Evolutionary conservation across 495 filamentous ascomycete species (phyloP).

Genomic region (Neurospora sp.): DNA sequence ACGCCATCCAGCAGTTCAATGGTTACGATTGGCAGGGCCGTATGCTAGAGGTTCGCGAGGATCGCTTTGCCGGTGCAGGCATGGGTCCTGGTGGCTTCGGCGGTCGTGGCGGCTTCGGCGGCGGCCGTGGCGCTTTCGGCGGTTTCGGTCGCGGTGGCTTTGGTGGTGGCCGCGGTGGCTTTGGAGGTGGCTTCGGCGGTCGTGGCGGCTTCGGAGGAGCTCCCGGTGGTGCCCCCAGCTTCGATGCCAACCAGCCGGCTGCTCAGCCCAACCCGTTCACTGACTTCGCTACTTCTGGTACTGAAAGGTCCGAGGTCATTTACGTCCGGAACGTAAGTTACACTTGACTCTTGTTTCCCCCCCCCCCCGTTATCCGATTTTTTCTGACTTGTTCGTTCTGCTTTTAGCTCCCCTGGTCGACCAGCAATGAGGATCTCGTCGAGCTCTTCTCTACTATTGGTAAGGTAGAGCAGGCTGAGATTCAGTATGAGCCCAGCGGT

Average conservation of each 20-base stretch:
- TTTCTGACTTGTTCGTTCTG: constrained; percentile 12
- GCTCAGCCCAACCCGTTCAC: constrained; percentile 91
- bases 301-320: constrained; percentile 73
- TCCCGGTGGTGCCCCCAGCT: constrained; percentile 28
- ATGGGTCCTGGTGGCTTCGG: constrained; percentile 45
- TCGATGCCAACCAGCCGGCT: constrained; percentile 33
- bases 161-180: constrained; percentile 22
- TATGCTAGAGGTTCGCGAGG: constrained; percentile 86
- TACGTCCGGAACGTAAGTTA: constrained; percentile 92
- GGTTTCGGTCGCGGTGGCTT: constrained; percentile 37
- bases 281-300: constrained; percentile 81
- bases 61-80: constrained; percentile 73
- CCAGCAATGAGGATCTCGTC: constrained; percentile 91
- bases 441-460: constrained; percentile 97
- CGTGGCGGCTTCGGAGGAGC: constrained; percentile 39
- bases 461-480: constrained; percentile 94
- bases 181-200: constrained; percentile 31
- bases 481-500: constrained; percentile 94
- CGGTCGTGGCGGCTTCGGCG: constrained; percentile 44
- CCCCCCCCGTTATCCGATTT: neutral
- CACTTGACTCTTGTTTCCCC: neutral
- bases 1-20: constrained; percentile 94
- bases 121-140: constrained; percentile 48
- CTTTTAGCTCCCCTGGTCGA: constrained; percentile 88
- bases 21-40: constrained; percentile 98